A percentile compares a stretch with the other conserved stretches of the same genome.
phyloP scores from a whole-genome alignment of 805 yeast species.

The Debaryomyces tyrocola region DNA sequence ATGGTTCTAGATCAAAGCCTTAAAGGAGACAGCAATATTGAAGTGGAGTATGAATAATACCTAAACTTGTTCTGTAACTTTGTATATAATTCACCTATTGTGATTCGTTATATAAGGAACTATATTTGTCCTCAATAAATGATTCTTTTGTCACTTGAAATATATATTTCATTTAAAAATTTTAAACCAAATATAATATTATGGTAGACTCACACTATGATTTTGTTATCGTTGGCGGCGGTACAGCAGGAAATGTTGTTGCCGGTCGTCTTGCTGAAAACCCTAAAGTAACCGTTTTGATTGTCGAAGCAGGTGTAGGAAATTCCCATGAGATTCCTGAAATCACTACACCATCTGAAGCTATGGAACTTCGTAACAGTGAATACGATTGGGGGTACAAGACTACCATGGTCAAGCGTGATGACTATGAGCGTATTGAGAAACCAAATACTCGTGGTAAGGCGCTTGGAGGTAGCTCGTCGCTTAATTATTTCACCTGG shows the following conservation, averaged over 20 bases:
- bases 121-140: too few relatives aligned
- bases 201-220: conserved; percentile 12
- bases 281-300: conserved; percentile 21
- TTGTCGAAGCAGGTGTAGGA: conserved; percentile 30
- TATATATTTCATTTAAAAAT: too few relatives aligned
- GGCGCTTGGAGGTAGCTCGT: conserved; percentile 31
- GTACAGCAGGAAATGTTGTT: conserved; percentile 31
- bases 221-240: conserved; percentile 13
- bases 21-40: too few relatives aligned
- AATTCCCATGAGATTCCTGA: conserved; percentile 18
- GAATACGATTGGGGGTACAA: conserved; percentile 30
- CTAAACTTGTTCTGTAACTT: too few relatives aligned
- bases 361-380: conserved; percentile 24
- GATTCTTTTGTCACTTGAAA: too few relatives aligned
- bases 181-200: neutral
- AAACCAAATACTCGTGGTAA: conserved; percentile 31
- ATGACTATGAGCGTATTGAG: conserved; percentile 24
- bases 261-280: conserved; percentile 30
- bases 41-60: too few relatives aligned
- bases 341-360: conserved; percentile 20
- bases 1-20: too few relatives aligned
- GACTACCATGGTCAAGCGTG: conserved; percentile 24
- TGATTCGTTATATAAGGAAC: too few relatives aligned
- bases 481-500: conserved; percentile 28
- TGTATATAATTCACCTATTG: too few relatives aligned